Evolutionary conservation across 2,329 filamentous ascomycete genomes (phyloP).

Genomic region (Cladosporium sp.): DNA sequence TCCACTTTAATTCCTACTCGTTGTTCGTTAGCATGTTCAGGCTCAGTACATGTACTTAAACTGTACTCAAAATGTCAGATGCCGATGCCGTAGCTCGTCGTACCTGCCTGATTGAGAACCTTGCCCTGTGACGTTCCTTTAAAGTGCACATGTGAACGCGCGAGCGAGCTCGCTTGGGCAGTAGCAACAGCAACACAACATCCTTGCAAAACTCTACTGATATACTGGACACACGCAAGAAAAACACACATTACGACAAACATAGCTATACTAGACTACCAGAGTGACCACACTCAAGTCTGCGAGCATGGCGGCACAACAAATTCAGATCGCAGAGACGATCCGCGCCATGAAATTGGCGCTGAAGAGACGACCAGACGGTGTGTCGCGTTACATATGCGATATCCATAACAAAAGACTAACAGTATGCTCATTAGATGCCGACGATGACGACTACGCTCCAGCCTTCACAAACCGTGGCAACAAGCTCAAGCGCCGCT

Average conservation of each 20-base stretch:
- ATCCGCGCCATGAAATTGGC: conserved; percentile 69
- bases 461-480: conserved; percentile 71
- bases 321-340: conserved; percentile 63
- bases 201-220: not conserved
- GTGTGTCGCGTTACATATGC: conserved; percentile 41
- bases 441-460: conserved; percentile 74
- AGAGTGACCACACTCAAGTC: not conserved
- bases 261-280: too few species aligned
- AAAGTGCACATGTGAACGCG: conserved; percentile 7
- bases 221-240: not conserved
- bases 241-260: not conserved
- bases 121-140: conserved; percentile 8
- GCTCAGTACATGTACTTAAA: too few species aligned
- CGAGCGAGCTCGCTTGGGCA: not conserved
- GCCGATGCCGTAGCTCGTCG: not conserved
- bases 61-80: too few species aligned
- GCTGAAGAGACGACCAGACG: conserved; percentile 61
- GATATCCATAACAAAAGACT: not conserved
- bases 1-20: too few species aligned
- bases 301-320: conserved; percentile 51
- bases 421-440: conserved; percentile 54
- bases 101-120: not conserved
- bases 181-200: not conserved
- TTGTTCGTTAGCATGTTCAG: too few species aligned
- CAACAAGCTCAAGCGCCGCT: conserved; percentile 75